Conservation (phyloP, 1,284 basidiomycete genomes). For the Cerioporus squamosus region DNA sequence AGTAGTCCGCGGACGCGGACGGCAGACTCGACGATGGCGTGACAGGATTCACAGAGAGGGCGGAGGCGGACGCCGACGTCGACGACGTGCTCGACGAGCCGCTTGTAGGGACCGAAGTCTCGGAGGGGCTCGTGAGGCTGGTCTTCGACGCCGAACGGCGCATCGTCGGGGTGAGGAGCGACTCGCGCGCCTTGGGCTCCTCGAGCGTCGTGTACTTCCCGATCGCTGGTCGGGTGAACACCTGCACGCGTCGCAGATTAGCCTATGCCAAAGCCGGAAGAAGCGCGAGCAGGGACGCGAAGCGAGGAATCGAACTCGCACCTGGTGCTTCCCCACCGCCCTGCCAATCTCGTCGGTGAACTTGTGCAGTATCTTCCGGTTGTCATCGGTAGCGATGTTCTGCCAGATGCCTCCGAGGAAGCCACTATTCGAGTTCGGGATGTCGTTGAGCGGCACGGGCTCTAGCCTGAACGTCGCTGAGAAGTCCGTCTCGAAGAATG, state of each 20-base stretch:
- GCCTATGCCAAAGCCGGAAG: not conserved
- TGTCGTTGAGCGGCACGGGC: conserved; percentile 67
- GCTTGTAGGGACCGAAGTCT: conserved; percentile 8
- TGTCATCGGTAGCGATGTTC: conserved; percentile 86
- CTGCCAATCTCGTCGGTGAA: conserved; percentile 93
- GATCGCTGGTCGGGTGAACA: conserved; percentile 81
- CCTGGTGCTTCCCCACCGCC: conserved; percentile 90
- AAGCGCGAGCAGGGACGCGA: not conserved
- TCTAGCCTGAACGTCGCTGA: conserved; percentile 87
- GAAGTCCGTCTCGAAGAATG: conserved; percentile 92
- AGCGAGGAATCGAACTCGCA: conserved; percentile 31
- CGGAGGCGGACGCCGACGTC: conserved; percentile 20
- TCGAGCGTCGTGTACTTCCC: conserved; percentile 82
- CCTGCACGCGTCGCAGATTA: conserved; percentile 39
- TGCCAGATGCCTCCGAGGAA: conserved; percentile 87
- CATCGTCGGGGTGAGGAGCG: conserved; percentile 74
- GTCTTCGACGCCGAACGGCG: conserved; percentile 61
- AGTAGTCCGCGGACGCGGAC: conserved; percentile 38
- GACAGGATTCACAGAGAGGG: conserved; percentile 23
- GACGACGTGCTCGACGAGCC: conserved; percentile 10
- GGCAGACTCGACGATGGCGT: conserved; percentile 1
- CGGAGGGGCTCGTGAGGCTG: conserved; percentile 43
- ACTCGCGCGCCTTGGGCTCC: conserved; percentile 88
- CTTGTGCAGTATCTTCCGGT: conserved; percentile 84
- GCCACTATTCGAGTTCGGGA: conserved; percentile 60